phyloP scores from a whole-genome alignment of 352 stramenopile species.

The Plasmopara viticola region DNA sequence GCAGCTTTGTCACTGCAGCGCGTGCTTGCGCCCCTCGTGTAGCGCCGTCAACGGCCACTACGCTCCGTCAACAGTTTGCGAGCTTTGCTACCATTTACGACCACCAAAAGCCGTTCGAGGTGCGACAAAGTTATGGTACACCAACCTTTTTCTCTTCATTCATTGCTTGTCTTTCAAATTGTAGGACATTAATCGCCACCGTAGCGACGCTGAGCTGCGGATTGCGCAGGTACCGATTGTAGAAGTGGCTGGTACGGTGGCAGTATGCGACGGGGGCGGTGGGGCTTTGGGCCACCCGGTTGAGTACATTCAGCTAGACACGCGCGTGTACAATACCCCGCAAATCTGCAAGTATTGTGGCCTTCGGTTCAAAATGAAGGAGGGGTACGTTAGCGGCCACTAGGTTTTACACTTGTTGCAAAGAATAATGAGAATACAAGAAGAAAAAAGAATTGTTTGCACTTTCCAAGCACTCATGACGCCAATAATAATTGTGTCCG shows the following conservation, averaged over 20 bases:
- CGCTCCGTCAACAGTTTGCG: slow-evolving; percentile 29
- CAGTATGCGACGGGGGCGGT: slow-evolving; percentile 94
- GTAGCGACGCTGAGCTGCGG: slow-evolving; percentile 86
- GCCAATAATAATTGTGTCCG: slow-evolving; percentile 1
- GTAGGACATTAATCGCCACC: slow-evolving; percentile 77
- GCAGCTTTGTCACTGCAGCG: slow-evolving; percentile 28
- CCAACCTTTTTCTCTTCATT: not conserved
- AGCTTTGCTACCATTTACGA: slow-evolving; percentile 71
- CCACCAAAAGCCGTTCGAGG: slow-evolving; percentile 51
- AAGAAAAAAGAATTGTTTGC: slow-evolving; percentile 10
- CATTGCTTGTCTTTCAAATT: not conserved
- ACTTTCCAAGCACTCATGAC: too few relatives aligned
- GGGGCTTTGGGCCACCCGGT: slow-evolving; percentile 95
- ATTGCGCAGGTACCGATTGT: slow-evolving; percentile 87
- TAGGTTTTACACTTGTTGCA: slow-evolving; percentile 9
- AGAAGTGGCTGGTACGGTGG: slow-evolving; percentile 87
- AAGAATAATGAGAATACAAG: slow-evolving; percentile 22
- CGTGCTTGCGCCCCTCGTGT: slow-evolving; percentile 21
- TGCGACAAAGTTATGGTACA: slow-evolving; percentile 9
- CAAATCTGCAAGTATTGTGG: slow-evolving; percentile 92
- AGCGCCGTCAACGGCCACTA: slow-evolving; percentile 6
- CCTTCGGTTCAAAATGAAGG: slow-evolving; percentile 86
- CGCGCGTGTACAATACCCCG: slow-evolving; percentile 55
- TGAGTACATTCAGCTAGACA: slow-evolving; percentile 93
- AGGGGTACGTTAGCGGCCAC: slow-evolving; percentile 57